Base-by-base conservation (phyloP, 1,284 basidiomycete genomes). In the Moesziomyces sp. region DNA sequence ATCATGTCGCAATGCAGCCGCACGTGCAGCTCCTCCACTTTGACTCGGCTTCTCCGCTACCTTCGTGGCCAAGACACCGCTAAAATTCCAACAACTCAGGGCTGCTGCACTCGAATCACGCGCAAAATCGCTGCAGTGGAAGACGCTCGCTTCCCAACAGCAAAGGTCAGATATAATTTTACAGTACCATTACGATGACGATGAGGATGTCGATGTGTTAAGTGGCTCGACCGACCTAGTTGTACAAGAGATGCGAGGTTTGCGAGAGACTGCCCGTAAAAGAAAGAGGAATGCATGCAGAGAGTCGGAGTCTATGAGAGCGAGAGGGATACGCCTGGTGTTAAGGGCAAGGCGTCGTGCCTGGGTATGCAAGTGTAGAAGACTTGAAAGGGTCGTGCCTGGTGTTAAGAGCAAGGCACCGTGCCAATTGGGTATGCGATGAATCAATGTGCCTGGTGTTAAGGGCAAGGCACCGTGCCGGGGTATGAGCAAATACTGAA, bases 161-260 rank as follows among this genome's bases (percentile, higher is more conserved):
- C 34, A 46, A 18, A 42, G 24, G 45, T 55, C 44, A 53, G 62
- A 54, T 51, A 60, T 67, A 53, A 58, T 54, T 51, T 63, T 67
- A 72, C 35, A 38, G 6, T 38, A 18, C 69, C 56, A 67, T 72
- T 60, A 50, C 52, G 46, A 44, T 40, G 52, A 19, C 52, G 46
- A 44, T 40, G 52, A 24, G 54, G 30, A 44, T 58, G 68, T 70
- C 72, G 54, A 74, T 66, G 63, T 69, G 66, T 76, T 69, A 73
- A 76, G 69, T 64, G 74, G 70, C 74, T 73, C 66, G 74, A 76
- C 65, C 64, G 59, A 58, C 61, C 72, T 67, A 52, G 7, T 62
- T 51, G 54, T 67, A 68, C 60, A 59, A 48, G 24, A 7, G 49
- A 35, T 42, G 59, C 49, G 66, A 54, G 42, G 45, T 23, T 21